Conservation (phyloP, 345 rosid genomes). For the Tarenaya hassleriana region DNA sequence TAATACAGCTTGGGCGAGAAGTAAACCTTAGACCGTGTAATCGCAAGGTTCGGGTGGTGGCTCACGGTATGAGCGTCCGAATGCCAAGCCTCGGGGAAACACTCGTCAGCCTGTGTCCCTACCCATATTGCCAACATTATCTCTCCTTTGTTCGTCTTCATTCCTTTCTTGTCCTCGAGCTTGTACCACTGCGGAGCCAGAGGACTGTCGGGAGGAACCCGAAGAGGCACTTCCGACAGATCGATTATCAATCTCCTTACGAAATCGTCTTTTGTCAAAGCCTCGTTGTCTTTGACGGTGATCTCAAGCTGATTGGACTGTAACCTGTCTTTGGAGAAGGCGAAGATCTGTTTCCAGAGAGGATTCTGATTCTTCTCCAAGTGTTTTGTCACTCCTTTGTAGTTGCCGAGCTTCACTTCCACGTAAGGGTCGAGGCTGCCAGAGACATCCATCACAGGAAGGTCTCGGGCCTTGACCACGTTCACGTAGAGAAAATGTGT, state of each 20-base stretch:
- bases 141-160: slow-evolving; percentile 56
- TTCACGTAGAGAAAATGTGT: slow-evolving; percentile 81
- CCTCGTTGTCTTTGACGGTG: slow-evolving; percentile 70
- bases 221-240: slow-evolving; percentile 59
- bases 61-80: slow-evolving; percentile 82
- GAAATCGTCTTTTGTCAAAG: slow-evolving; percentile 67
- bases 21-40: slow-evolving; percentile 82
- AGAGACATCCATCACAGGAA: slow-evolving; percentile 75
- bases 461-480: slow-evolving; percentile 87
- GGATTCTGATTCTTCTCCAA: slow-evolving; percentile 83
- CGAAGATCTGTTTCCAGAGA: slow-evolving; percentile 84
- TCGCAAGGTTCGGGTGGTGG: slow-evolving; percentile 61
- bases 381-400: slow-evolving; percentile 72
- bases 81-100: slow-evolving; percentile 95
- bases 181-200: slow-evolving; percentile 95
- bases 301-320: slow-evolving; percentile 78
- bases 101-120: slow-evolving; percentile 97
- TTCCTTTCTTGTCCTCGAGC: slow-evolving; percentile 58
- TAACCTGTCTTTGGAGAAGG: slow-evolving; percentile 76
- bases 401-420: slow-evolving; percentile 91
- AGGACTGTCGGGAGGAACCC: slow-evolving; percentile 93
- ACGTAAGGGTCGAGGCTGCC: slow-evolving; percentile 93
- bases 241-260: slow-evolving; percentile 54
- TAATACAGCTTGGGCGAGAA: slow-evolving; percentile 90
- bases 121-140: slow-evolving; percentile 97